A percentile compares a stretch with the other conserved stretches of the same genome.
phyloP scores from a whole-genome alignment of 176 grass and related monocot genomes.

The Secale cereale region DNA sequence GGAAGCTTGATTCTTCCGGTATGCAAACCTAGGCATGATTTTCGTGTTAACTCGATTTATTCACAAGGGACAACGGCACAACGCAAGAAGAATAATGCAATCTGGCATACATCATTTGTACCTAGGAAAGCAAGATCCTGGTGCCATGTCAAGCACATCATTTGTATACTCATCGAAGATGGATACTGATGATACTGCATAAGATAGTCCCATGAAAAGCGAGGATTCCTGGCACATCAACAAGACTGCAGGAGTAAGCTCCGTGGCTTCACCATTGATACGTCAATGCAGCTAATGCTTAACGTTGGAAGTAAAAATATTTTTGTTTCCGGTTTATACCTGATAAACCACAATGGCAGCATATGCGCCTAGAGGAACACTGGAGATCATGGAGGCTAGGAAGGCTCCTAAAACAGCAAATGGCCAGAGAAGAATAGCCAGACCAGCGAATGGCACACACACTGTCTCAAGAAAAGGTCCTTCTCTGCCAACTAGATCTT shows the following conservation, averaged over 20 bases:
- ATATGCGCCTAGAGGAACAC: constrained; percentile 76
- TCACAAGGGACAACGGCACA: background rate
- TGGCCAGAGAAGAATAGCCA: constrained; percentile 94
- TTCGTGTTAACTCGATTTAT: constrained; percentile 14
- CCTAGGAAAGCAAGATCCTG: constrained; percentile 96
- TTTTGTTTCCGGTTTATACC: constrained; percentile 31
- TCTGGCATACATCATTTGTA: constrained; percentile 21
- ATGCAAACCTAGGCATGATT: constrained; percentile 37
- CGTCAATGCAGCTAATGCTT: constrained; percentile 10
- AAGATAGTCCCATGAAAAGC: constrained; percentile 61
- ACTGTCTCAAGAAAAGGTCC: constrained; percentile 92
- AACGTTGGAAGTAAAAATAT: constrained; percentile 4
- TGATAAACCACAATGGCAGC: constrained; percentile 86
- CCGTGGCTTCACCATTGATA: background rate
- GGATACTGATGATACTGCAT: constrained; percentile 75
- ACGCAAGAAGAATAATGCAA: background rate
- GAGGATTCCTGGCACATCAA: constrained; percentile 74
- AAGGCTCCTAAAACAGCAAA: constrained; percentile 80
- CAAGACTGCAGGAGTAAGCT: constrained; percentile 14
- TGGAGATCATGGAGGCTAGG: constrained; percentile 64
- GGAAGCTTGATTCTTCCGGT: constrained; percentile 47
- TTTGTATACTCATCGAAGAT: constrained; percentile 97
- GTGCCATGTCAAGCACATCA: constrained; percentile 90
- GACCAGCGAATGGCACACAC: constrained; percentile 90
- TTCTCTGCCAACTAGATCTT: constrained; percentile 86